Conservation (phyloP, 805 yeast genomes). For the Kodamaea sagamina region DNA sequence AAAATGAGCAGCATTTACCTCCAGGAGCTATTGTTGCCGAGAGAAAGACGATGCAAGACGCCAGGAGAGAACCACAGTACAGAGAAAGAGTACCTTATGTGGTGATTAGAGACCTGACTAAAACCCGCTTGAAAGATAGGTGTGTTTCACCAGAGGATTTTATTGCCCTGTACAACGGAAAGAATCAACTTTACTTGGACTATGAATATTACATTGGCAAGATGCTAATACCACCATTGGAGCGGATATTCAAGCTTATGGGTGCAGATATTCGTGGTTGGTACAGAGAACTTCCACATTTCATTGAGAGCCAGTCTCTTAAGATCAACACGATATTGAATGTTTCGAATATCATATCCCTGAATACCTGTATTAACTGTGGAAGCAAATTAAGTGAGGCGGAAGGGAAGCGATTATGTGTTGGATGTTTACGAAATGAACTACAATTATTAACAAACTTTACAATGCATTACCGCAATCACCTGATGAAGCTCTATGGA, state of each 20-base stretch:
- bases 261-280: slow-evolving; percentile 81
- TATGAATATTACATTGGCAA: slow-evolving; percentile 82
- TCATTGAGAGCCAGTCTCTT: slow-evolving; percentile 14
- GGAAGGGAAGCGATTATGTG: slow-evolving; percentile 20
- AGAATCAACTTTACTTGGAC: slow-evolving; percentile 56
- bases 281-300: slow-evolving; percentile 67
- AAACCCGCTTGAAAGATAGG: slow-evolving; percentile 69
- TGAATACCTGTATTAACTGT: slow-evolving; percentile 30
- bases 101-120: slow-evolving; percentile 58
- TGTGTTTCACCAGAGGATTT: slow-evolving; percentile 78
- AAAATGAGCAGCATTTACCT: slow-evolving; percentile 70
- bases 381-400: slow-evolving; percentile 18
- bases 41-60: slow-evolving; percentile 61
- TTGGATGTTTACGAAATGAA: slow-evolving; percentile 30
- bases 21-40: slow-evolving; percentile 89
- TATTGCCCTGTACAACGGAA: slow-evolving; percentile 37
- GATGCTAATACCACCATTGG: slow-evolving; percentile 86
- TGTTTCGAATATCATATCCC: slow-evolving; percentile 13
- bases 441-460: slow-evolving; percentile 35
- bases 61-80: slow-evolving; percentile 80
- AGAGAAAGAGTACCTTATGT: slow-evolving; percentile 86
- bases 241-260: slow-evolving; percentile 73
- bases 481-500: slow-evolving; percentile 16
- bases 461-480: slow-evolving; percentile 20
- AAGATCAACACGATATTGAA: slow-evolving; percentile 12